Evolutionary conservation across 768 basidiomycete genomes (phyloP).

Genomic region (Russula ochroleuca): DNA sequence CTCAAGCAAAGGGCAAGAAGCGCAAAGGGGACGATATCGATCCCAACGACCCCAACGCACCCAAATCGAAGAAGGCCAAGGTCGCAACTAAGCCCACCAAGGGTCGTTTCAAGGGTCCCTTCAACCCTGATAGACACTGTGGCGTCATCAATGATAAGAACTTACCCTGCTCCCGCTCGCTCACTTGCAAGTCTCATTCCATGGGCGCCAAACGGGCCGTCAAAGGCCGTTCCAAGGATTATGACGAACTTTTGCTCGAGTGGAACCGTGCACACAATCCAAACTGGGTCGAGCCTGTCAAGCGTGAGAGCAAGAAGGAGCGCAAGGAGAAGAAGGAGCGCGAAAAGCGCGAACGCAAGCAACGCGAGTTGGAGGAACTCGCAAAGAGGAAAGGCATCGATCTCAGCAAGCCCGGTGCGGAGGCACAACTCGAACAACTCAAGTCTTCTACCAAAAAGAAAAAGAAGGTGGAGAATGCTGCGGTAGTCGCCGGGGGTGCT

Average conservation of each 20-base stretch:
- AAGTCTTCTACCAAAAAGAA: constrained; percentile 58
- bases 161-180: constrained; percentile 86
- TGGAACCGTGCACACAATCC: constrained; percentile 89
- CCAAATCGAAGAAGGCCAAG: constrained; percentile 75
- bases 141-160: constrained; percentile 97
- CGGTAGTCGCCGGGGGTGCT: constrained; percentile 38
- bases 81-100: constrained; percentile 67
- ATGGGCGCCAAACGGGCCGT: constrained; percentile 96
- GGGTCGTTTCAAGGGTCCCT: constrained; percentile 76
- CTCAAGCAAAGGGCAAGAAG: constrained; percentile 61
- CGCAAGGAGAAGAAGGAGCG: constrained; percentile 79
- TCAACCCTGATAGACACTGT: constrained; percentile 89
- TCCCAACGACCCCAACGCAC: constrained; percentile 57
- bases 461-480: constrained; percentile 46
- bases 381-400: constrained; percentile 53
- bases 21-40: constrained; percentile 74
- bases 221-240: constrained; percentile 73
- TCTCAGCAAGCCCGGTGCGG: constrained; percentile 42
- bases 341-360: constrained; percentile 81
- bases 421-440: constrained; percentile 32
- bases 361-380: constrained; percentile 63
- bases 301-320: constrained; percentile 81
- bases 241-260: constrained; percentile 84
- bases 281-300: constrained; percentile 83
- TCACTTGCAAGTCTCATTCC: constrained; percentile 97